Evolutionary conservation across 192 early-diverging fungal genomes (phyloP).

Genomic region (Lunasporangiospora selenospora): DNA sequence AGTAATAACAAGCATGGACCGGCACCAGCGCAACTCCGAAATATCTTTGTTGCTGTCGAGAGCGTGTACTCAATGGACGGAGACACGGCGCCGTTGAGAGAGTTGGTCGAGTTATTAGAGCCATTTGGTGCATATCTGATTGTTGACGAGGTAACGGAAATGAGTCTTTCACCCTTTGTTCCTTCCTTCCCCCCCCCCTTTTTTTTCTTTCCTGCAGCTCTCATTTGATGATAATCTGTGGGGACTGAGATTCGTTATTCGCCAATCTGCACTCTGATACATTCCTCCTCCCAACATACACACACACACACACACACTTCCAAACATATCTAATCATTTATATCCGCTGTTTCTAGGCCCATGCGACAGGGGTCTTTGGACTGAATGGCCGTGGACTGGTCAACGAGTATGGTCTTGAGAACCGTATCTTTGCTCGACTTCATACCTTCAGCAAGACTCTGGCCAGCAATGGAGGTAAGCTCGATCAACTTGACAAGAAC

Average conservation of each 20-base stretch:
- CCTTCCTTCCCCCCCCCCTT: not conserved
- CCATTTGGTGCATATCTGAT: slow-evolving; percentile 65
- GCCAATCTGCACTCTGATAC: too few relatives aligned
- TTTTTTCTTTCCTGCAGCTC: slow-evolving; percentile 2
- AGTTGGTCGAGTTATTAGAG: slow-evolving; percentile 63
- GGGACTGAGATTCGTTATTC: too few relatives aligned
- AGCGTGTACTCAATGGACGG: slow-evolving; percentile 89
- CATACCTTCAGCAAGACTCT: slow-evolving; percentile 88
- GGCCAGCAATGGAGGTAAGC: slow-evolving; percentile 79
- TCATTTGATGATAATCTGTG: too few relatives aligned
- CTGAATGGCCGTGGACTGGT: slow-evolving; percentile 71
- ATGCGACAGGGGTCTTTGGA: slow-evolving; percentile 83
- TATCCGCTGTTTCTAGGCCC: slow-evolving; percentile 55
- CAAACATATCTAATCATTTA: slow-evolving; percentile 1
- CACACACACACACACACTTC: not conserved
- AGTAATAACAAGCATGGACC: not conserved
- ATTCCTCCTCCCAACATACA: too few relatives aligned
- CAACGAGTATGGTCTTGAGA: slow-evolving; percentile 65
- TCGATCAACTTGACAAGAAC: not conserved
- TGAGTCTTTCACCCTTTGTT: too few relatives aligned
- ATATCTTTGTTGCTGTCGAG: slow-evolving; percentile 79
- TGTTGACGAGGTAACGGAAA: slow-evolving; percentile 80
- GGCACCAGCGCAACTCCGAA: too few relatives aligned
- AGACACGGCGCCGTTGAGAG: slow-evolving; percentile 68
- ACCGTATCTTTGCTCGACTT: slow-evolving; percentile 73